Conservation (phyloP, 441 rosid species). For the Eutrema salsugineum region DNA sequence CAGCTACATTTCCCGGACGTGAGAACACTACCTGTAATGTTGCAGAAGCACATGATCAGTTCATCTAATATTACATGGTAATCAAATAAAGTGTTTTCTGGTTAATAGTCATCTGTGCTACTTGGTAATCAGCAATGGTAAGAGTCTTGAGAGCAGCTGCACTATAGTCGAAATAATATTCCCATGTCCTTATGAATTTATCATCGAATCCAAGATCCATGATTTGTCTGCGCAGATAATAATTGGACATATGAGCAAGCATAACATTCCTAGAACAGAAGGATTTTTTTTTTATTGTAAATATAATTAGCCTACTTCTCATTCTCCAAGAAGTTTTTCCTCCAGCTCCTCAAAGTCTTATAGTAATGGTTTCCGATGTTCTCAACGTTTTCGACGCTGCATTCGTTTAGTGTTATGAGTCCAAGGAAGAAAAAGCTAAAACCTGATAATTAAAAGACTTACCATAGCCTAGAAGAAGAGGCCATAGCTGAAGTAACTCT, state of each 20-base stretch:
- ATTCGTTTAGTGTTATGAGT: not conserved
- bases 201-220: constrained; percentile 60
- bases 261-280: too few species aligned
- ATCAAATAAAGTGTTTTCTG: too few species aligned
- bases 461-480: constrained; percentile 67
- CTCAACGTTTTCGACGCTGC: constrained; percentile 78
- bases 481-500: constrained; percentile 72
- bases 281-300: too few species aligned
- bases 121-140: constrained; percentile 88
- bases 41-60: not conserved
- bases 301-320: constrained; percentile 42
- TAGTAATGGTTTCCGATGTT: constrained; percentile 83
- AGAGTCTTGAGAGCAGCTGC: constrained; percentile 79
- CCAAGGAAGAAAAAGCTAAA: not conserved
- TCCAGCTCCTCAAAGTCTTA: constrained; percentile 72
- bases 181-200: constrained; percentile 85
- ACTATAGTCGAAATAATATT: constrained; percentile 78
- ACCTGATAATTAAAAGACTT: not conserved
- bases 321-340: constrained; percentile 62
- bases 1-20: constrained; percentile 52
- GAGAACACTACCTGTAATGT: constrained; percentile 54
- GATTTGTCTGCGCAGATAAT: constrained; percentile 45
- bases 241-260: not conserved
- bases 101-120: not conserved
- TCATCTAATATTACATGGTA: too few species aligned